These are phyloP conservation scores for Lipomyces yamadae DNA, from an alignment of 805 yeast species.

Conservation along the genomic window DNA sequence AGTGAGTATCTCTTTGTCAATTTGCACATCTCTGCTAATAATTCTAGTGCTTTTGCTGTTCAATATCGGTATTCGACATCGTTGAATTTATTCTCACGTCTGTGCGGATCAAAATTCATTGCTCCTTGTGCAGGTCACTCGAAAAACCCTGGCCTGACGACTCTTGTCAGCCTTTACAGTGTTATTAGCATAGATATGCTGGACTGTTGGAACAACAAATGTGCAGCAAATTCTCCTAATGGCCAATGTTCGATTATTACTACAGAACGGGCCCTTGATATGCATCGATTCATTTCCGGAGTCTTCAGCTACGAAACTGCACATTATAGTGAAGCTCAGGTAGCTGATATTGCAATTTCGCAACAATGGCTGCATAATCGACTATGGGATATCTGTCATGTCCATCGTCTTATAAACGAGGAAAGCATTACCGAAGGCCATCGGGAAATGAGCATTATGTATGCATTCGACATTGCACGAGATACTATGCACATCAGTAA, in stretches of 20 bases:
- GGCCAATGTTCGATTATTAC: neutral
- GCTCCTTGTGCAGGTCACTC: neutral
- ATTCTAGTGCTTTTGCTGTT: neutral
- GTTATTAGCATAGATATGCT: constrained; percentile 10
- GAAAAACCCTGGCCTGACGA: neutral
- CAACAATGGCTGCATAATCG: constrained; percentile 26
- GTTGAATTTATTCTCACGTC: neutral
- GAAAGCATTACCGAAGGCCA: too few species aligned
- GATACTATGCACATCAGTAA: constrained; percentile 6
- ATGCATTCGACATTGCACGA: constrained; percentile 19
- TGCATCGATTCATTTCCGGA: neutral
- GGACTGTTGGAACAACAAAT: constrained; percentile 21
- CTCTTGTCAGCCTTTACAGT: constrained; percentile 12
- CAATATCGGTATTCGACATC: neutral
- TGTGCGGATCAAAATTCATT: neutral
- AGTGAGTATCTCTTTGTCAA: constrained; percentile 5
- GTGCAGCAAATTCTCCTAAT: constrained; percentile 9
- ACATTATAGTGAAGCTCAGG: constrained; percentile 7
- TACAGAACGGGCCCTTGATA: constrained; percentile 11
- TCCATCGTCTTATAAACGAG: constrained; percentile 6
- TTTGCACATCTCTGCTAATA: neutral
- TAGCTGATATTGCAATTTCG: constrained; percentile 13
- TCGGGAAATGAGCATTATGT: constrained; percentile 5
- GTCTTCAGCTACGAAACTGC: too few species aligned
- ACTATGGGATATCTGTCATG: constrained; percentile 17